These are phyloP conservation scores for Tolypocladium pustulatum DNA, from an alignment of 2,329 filamentous ascomycete species.

Conservation along the genomic window DNA sequence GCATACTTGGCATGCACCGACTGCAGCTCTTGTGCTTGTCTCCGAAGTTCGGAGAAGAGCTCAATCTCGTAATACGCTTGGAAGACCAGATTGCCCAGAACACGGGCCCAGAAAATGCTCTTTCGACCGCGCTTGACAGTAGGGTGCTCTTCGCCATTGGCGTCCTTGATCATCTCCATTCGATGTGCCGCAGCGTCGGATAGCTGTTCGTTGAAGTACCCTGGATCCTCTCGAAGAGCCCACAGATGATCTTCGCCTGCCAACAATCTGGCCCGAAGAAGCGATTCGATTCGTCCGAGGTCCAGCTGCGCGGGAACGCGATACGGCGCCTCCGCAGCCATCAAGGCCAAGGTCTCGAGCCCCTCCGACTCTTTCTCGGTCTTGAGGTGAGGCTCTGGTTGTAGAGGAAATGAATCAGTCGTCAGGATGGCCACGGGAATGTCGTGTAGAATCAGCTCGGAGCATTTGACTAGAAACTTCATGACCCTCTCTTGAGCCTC, in stretches of 20 bases:
- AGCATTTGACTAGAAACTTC: conserved; percentile 37
- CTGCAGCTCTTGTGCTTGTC: conserved; percentile 15
- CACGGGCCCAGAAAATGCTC: conserved; percentile 25
- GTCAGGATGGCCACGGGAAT: conserved; percentile 21
- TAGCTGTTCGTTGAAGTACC: conserved; percentile 38
- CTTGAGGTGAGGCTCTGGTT: conserved; percentile 25
- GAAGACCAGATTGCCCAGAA: conserved; percentile 21
- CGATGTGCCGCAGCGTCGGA: conserved; percentile 35
- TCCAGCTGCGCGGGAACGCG: conserved; percentile 34
- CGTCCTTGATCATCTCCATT: conserved; percentile 31
- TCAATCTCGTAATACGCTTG: conserved; percentile 24
- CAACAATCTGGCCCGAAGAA: conserved; percentile 30
- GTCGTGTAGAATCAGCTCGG: conserved; percentile 39
- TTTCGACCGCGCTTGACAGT: conserved; percentile 5
- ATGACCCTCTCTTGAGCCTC: conserved; percentile 38
- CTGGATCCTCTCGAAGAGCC: conserved; percentile 46
- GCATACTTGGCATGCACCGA: conserved; percentile 21
- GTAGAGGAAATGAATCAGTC: conserved; percentile 17
- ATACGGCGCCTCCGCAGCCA: conserved; percentile 42
- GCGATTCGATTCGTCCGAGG: conserved; percentile 28
- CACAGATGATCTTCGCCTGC: conserved; percentile 43
- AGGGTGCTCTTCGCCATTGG: conserved; percentile 18
- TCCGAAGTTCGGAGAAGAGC: conserved; percentile 25
- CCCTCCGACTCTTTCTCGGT: conserved; percentile 17
- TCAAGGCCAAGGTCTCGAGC: conserved; percentile 25